Percentiles rank a stretch among this genome's conserved stretches.
These are phyloP conservation scores for Plasmodium gonderi DNA, from an alignment of 169 alveolate genomes.

Conservation along the genomic window DNA sequence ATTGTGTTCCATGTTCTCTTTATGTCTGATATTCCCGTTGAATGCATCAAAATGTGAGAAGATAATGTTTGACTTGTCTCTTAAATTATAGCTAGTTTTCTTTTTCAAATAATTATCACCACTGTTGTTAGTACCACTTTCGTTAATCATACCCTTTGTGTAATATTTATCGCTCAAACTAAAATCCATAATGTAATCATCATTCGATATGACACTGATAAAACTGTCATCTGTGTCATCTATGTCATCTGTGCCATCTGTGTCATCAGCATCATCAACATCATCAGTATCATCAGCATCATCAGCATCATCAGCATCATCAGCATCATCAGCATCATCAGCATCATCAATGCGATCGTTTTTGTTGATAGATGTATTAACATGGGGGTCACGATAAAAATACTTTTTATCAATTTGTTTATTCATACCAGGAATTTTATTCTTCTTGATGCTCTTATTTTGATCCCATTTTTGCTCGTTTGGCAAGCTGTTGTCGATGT, in stretches of 20 bases:
- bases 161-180: background rate
- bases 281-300: too few relatives aligned
- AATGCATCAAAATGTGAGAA: background rate
- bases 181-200: background rate
- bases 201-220: conserved; percentile 32
- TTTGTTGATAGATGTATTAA: too few relatives aligned
- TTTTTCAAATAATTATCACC: background rate
- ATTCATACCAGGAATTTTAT: background rate
- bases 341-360: too few relatives aligned
- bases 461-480: background rate
- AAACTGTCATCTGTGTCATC: conserved; percentile 11
- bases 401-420: background rate
- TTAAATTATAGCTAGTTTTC: background rate
- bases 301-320: too few relatives aligned
- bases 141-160: background rate
- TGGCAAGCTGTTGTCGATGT: background rate
- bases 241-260: too few relatives aligned
- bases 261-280: too few relatives aligned
- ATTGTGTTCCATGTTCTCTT: conserved; percentile 5
- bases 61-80: background rate
- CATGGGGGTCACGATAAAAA: too few relatives aligned
- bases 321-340: too few relatives aligned
- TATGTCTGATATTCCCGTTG: background rate
- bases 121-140: background rate
- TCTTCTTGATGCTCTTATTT: background rate